Base-by-base conservation (phyloP, 768 basidiomycete genomes). In the Crucibulum laeve region DNA sequence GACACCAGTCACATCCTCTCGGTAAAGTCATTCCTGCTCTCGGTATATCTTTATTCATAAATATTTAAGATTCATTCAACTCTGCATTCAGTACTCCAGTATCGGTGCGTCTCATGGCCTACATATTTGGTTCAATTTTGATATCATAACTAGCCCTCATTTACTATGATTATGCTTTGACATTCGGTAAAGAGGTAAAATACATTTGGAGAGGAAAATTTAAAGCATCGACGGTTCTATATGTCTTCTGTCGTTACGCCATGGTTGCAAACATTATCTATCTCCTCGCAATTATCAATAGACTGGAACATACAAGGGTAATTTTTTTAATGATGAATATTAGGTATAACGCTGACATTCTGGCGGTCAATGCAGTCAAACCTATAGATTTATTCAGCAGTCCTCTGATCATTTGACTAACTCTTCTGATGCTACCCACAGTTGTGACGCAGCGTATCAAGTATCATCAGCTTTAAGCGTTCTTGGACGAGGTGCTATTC, bases 201-300 rank as follows among this genome's bases (percentile, higher is more conserved):
- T 63, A 65, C 39, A 53, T 68, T 11, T 66, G 65, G 66, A 33
- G 37, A 13, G 36, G 52, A 8, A 53, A 47, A 37, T 51, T 64
- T 21, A 46, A 57, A 8, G 22, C 60, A 5, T 61, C 61, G 5
- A 65, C 60, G 1, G 39, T 57, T 18, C 56, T 65, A 19, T 65
- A 64, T 48, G 46, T 59, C 21, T 49, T 59, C 7, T 67, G 61
- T 39, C 61, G 65, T 23, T 67, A 67, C 36, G 65, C 62, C 2
- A 50, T 67, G 22, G 24, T 60, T 3, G 64, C 57, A 4, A 68
- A 67, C 34, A 42, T 65, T 5, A 44, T 66, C 7, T 66, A 60
- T 43, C 50, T 64, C 1, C 49, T 68, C 10, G 57, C 50, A n/a
- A 57, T 65, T 0, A 37, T 50, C 0, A 40, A 53, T 17, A 50